phyloP scores from a whole-genome alignment of 2,329 filamentous ascomycete species.

The Apiospora rasikravindrae region DNA sequence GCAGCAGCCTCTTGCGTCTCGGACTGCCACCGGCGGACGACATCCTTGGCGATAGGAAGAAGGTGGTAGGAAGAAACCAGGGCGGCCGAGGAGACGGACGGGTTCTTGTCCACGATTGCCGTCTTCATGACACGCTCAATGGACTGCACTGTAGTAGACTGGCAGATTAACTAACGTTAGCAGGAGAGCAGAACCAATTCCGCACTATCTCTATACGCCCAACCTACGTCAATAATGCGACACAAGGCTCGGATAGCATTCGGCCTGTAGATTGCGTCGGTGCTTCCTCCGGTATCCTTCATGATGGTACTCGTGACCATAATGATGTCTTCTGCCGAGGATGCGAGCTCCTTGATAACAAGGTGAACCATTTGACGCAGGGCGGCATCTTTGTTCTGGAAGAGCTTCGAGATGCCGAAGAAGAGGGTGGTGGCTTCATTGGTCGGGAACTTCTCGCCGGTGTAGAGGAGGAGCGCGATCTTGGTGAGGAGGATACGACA shows the following conservation, averaged over 20 bases:
- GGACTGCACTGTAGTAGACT: constrained; percentile 94
- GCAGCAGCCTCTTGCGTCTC: constrained; percentile 97
- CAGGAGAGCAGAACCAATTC: not conserved
- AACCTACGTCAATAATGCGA: constrained; percentile 89
- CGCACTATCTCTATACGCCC: not conserved
- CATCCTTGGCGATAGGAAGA: constrained; percentile 91
- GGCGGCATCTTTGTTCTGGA: constrained; percentile 99
- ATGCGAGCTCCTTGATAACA: constrained; percentile 95
- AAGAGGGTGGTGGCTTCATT: constrained; percentile 98
- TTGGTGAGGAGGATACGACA: constrained; percentile 97
- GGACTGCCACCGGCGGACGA: constrained; percentile 96
- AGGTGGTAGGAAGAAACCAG: constrained; percentile 98
- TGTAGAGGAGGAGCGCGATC: constrained; percentile 94
- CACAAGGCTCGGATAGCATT: constrained; percentile 96
- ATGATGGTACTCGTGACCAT: constrained; percentile 99
- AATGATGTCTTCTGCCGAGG: constrained; percentile 96
- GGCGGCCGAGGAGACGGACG: constrained; percentile 93
- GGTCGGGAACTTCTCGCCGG: constrained; percentile 93
- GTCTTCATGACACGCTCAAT: constrained; percentile 99
- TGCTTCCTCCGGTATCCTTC: constrained; percentile 97
- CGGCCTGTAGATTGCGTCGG: constrained; percentile 89
- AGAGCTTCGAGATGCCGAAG: constrained; percentile 98
- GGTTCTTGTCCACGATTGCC: constrained; percentile 98
- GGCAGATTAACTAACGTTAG: constrained; percentile 24
- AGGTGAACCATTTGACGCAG: constrained; percentile 99